Evolutionary conservation across 2,329 filamentous ascomycete species (phyloP).

Genomic region (Mycogone perniciosa): DNA sequence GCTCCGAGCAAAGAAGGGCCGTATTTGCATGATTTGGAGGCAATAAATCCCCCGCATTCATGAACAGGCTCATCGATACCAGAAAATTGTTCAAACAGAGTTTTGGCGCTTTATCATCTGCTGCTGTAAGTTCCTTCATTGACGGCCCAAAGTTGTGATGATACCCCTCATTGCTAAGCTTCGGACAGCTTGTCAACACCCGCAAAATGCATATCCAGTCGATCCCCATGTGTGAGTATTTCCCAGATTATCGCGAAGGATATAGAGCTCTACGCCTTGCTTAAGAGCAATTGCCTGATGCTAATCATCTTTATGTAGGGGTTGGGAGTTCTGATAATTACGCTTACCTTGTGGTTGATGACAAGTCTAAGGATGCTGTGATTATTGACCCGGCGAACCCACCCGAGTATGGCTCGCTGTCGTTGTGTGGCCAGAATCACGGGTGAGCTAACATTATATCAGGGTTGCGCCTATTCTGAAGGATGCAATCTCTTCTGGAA

Average conservation of each 20-base stretch:
- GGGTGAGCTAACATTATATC: conserved; percentile 6
- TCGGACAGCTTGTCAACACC: conserved; percentile 16
- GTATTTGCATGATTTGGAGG: background rate
- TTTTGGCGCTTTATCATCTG: conserved; percentile 1
- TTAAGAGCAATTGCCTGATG: background rate
- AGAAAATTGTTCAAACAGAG: conserved; percentile 6
- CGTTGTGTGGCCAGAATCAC: background rate
- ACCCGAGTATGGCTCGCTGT: conserved; percentile 54
- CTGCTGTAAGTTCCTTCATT: conserved; percentile 7
- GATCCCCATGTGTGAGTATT: conserved; percentile 75
- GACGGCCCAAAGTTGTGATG: conserved; percentile 9
- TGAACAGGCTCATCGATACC: conserved; percentile 8
- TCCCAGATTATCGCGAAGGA: too few species aligned
- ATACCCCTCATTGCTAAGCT: conserved; percentile 11
- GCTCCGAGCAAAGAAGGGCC: background rate
- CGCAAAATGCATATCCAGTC: conserved; percentile 73
- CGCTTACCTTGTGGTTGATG: conserved; percentile 73
- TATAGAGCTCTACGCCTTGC: background rate
- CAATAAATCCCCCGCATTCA: background rate
- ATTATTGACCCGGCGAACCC: conserved; percentile 78
- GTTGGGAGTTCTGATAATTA: conserved; percentile 76
- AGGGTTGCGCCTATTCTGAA: conserved; percentile 62
- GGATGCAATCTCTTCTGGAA: conserved; percentile 61
- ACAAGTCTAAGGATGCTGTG: conserved; percentile 69
- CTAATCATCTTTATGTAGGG: conserved; percentile 44